Conservation (phyloP, 495 filamentous ascomycete species). For the Lophium mytilinum region DNA sequence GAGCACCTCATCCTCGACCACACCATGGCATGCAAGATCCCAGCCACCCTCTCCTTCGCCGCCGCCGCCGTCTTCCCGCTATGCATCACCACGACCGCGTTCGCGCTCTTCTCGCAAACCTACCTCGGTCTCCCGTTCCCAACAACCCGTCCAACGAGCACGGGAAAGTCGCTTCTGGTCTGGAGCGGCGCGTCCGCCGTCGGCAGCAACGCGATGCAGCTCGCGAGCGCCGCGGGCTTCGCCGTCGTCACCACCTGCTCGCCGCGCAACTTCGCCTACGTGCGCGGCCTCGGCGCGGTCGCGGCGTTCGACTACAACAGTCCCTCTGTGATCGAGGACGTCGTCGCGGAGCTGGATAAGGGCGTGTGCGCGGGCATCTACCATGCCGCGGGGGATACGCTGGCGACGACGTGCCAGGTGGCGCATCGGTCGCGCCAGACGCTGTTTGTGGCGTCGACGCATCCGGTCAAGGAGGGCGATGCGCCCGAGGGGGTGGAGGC, state of each 20-base stretch:
- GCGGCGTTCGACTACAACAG: constrained; percentile 46
- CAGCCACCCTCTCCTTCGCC: constrained; percentile 44
- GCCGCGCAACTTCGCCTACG: constrained; percentile 44
- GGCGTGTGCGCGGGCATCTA: no score
- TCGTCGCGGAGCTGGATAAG: no score
- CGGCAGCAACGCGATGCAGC: constrained; percentile 48
- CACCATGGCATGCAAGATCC: constrained; percentile 43
- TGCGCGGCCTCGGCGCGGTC: constrained; percentile 41
- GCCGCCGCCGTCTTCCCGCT: constrained; percentile 40
- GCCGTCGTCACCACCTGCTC: constrained; percentile 47
- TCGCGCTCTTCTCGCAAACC: constrained; percentile 37
- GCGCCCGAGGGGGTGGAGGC: no score
- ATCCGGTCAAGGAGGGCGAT: no score
- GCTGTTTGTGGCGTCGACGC: no score
- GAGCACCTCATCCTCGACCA: constrained; percentile 43
- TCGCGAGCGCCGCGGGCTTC: constrained; percentile 39
- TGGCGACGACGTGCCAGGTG: no score
- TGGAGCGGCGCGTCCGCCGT: constrained; percentile 42
- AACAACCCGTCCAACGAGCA: background rate
- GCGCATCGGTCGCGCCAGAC: no score
- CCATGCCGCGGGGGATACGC: no score
- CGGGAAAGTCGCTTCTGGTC: constrained; percentile 38
- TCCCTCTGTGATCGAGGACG: background rate
- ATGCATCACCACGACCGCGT: constrained; percentile 42
- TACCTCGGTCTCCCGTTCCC: constrained; percentile 29